Conservation (phyloP, 371 early-diverging fungal genomes). For the Mucor irregularis region DNA sequence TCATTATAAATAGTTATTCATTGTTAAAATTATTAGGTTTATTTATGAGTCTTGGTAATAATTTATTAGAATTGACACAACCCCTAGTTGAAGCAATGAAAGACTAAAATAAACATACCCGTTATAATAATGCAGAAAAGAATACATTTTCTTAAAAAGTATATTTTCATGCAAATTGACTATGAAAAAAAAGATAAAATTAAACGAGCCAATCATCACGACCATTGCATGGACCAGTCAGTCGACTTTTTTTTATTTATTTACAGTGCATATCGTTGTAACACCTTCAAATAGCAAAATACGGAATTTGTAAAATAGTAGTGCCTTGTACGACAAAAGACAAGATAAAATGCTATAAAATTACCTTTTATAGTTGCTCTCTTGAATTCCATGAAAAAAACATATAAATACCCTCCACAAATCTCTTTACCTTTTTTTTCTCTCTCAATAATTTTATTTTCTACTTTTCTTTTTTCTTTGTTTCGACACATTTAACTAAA, state of each 20-base stretch:
- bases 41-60: conserved; percentile 34
- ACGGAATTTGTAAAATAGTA: conserved; percentile 11
- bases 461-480: conserved; percentile 3
- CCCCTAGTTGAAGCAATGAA: conserved; percentile 33
- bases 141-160: background rate
- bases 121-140: too few species aligned
- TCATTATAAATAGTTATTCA: background rate
- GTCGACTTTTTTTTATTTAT: background rate
- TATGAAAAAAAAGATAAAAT: conserved; percentile 13
- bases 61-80: conserved; percentile 26
- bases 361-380: conserved; percentile 7
- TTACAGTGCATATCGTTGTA: too few species aligned
- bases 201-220: conserved; percentile 13
- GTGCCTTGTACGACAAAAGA: background rate
- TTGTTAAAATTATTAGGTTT: conserved; percentile 17
- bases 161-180: conserved; percentile 17
- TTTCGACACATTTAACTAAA: conserved; percentile 4
- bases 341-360: conserved; percentile 12
- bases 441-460: too few species aligned
- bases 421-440: too few species aligned
- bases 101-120: conserved; percentile 5
- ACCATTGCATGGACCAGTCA: conserved; percentile 12
- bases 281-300: background rate
- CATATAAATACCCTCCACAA: conserved; percentile 6
- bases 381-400: conserved; percentile 13